phyloP scores from a whole-genome alignment of 495 filamentous ascomycete genomes.

The Aspergillus carlsbadensis region DNA sequence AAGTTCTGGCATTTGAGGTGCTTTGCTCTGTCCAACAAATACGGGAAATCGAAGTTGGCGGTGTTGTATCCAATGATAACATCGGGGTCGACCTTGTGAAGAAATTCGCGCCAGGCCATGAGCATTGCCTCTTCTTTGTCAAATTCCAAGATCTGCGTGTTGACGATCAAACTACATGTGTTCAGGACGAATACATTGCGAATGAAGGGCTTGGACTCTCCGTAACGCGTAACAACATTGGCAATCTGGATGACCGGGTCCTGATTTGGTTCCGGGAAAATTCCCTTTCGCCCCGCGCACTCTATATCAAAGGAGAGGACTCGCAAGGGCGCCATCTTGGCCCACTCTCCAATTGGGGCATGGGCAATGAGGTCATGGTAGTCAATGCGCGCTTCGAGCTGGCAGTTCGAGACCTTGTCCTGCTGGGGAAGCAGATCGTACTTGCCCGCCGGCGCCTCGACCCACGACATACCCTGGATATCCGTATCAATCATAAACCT shows the following conservation, averaged over 20 bases:
- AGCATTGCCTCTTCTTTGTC: conserved; percentile 82
- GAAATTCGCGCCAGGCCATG: conserved; percentile 81
- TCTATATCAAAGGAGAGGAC: conserved; percentile 98
- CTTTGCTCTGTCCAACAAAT: conserved; percentile 85
- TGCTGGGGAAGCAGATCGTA: conserved; percentile 62
- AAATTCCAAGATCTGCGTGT: conserved; percentile 87
- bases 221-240: conserved; percentile 93
- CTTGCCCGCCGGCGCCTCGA: conserved; percentile 72
- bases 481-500: conserved; percentile 97
- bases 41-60: conserved; percentile 97
- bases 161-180: conserved; percentile 87
- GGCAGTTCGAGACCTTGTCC: conserved; percentile 82
- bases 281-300: conserved; percentile 93
- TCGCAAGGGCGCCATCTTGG: conserved; percentile 94
- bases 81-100: conserved; percentile 91
- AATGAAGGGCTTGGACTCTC: conserved; percentile 92
- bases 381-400: conserved; percentile 85
- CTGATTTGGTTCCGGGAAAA: conserved; percentile 88
- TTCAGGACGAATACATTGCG: conserved; percentile 95
- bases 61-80: conserved; percentile 99
- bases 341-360: conserved; percentile 90
- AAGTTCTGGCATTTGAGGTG: conserved; percentile 75
- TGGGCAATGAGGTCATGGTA: conserved; percentile 85
- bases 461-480: conserved; percentile 95
- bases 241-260: conserved; percentile 99